phyloP scores from a whole-genome alignment of 2,329 filamentous ascomycete genomes.

The Calonectria multiphialidica region DNA sequence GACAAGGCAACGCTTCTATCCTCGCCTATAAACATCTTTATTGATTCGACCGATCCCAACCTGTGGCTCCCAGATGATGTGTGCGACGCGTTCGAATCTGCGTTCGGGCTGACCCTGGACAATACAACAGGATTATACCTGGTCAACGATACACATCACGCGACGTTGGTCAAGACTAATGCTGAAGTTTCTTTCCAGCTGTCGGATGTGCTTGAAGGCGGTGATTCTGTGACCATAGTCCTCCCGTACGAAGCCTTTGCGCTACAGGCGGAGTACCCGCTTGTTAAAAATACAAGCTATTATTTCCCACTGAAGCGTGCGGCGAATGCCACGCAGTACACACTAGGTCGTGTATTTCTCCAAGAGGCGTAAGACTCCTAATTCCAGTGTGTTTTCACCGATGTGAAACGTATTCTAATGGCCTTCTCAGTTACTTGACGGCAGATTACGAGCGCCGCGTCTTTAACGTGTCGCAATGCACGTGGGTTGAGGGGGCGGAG shows the following conservation, averaged over 20 bases:
- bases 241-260: constrained; percentile 34
- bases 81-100: neutral
- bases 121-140: constrained; percentile 12
- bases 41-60: constrained; percentile 14
- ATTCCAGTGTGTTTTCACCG: neutral
- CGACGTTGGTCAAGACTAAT: neutral
- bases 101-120: neutral
- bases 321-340: constrained; percentile 30
- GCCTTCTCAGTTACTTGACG: constrained; percentile 6
- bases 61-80: constrained; percentile 4
- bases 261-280: constrained; percentile 21
- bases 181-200: constrained; percentile 6
- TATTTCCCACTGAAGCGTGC: constrained; percentile 31
- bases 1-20: constrained; percentile 4
- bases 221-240: constrained; percentile 10
- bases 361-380: constrained; percentile 23
- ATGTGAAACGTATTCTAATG: neutral
- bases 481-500: neutral
- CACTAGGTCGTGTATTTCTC: constrained; percentile 26
- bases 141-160: constrained; percentile 12
- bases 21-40: constrained; percentile 10
- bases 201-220: neutral
- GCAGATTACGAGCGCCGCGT: constrained; percentile 32
- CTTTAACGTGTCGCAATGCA: constrained; percentile 20
- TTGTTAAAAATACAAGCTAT: constrained; percentile 18